Evolutionary conservation across 2,329 filamentous ascomycete genomes (phyloP).

Genomic region (Penicillium nordicum): DNA sequence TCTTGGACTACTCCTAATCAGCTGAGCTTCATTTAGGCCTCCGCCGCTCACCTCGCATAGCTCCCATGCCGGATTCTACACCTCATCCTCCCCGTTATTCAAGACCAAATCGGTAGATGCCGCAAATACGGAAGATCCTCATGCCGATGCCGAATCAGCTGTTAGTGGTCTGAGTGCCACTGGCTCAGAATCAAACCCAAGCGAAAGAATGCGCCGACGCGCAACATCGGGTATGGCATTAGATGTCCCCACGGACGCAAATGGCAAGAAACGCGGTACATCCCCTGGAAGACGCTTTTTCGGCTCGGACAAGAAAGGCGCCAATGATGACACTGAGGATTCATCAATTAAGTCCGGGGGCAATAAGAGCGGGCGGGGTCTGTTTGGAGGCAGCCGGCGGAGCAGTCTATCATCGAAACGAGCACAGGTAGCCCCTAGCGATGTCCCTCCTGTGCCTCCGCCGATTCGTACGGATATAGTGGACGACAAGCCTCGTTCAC

Average conservation of each 20-base stretch:
- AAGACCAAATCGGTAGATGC: slow-evolving; percentile 52
- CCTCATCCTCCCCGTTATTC: slow-evolving; percentile 65
- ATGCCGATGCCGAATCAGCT: slow-evolving; percentile 27
- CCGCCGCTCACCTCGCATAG: slow-evolving; percentile 56
- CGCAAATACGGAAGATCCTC: slow-evolving; percentile 34
- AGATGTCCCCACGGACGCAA: slow-evolving; percentile 34
- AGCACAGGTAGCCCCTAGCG: slow-evolving; percentile 27
- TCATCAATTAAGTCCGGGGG: slow-evolving; percentile 42
- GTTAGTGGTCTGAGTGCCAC: slow-evolving; percentile 28
- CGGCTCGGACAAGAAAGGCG: slow-evolving; percentile 53
- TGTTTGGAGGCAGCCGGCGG: slow-evolving; percentile 38
- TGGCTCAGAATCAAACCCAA: slow-evolving; percentile 43
- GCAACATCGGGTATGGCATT: slow-evolving; percentile 29
- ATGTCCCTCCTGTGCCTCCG: slow-evolving; percentile 33
- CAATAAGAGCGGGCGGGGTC: slow-evolving; percentile 39
- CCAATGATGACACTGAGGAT: slow-evolving; percentile 48
- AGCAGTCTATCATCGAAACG: slow-evolving; percentile 36
- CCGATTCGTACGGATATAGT: slow-evolving; percentile 33
- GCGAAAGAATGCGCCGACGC: slow-evolving; percentile 34
- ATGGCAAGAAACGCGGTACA: slow-evolving; percentile 54
- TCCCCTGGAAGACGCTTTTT: slow-evolving; percentile 73
- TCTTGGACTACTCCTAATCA: neutral
- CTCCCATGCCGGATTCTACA: slow-evolving; percentile 65
- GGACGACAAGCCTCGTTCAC: slow-evolving; percentile 23
- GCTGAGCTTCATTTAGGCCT: slow-evolving; percentile 24